These are phyloP conservation scores for Orbilia javanica DNA, from an alignment of 2,329 filamentous ascomycete species.

Conservation along the genomic window DNA sequence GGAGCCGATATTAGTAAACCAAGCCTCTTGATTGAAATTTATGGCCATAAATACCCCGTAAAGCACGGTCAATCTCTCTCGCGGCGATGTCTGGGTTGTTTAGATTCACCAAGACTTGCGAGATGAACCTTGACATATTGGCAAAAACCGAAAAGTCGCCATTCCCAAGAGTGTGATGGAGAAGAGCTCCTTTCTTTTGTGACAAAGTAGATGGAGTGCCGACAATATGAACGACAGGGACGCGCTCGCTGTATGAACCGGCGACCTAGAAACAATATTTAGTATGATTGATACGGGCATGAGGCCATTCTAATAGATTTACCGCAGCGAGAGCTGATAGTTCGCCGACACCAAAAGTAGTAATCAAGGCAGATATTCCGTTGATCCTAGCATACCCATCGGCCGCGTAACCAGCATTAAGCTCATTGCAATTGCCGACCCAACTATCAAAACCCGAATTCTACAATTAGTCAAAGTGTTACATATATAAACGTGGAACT, in stretches of 20 bases:
- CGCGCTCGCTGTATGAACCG: conserved; percentile 79
- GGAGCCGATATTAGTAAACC: not conserved
- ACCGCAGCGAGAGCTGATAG: conserved; percentile 78
- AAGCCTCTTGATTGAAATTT: not conserved
- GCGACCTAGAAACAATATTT: conserved; percentile 67
- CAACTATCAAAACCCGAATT: conserved; percentile 48
- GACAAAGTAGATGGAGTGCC: conserved; percentile 69
- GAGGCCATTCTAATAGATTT: conserved; percentile 8
- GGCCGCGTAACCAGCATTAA: conserved; percentile 82
- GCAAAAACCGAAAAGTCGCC: conserved; percentile 86
- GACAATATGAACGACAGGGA: conserved; percentile 77
- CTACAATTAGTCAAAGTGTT: not conserved
- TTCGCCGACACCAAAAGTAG: conserved; percentile 80
- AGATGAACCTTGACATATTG: conserved; percentile 80
- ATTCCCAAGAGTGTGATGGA: conserved; percentile 80
- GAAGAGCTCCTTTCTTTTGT: conserved; percentile 67
- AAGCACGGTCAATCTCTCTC: conserved; percentile 80
- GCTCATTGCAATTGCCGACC: conserved; percentile 75
- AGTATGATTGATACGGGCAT: not conserved
- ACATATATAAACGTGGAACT: not conserved
- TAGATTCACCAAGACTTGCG: conserved; percentile 78
- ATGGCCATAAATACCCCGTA: conserved; percentile 71
- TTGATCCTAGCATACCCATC: conserved; percentile 82
- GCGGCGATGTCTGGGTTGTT: conserved; percentile 78
- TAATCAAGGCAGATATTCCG: conserved; percentile 77